These are phyloP conservation scores for Curvularia verruculosa DNA, from an alignment of 2,329 filamentous ascomycete genomes.

Conservation along the genomic window DNA sequence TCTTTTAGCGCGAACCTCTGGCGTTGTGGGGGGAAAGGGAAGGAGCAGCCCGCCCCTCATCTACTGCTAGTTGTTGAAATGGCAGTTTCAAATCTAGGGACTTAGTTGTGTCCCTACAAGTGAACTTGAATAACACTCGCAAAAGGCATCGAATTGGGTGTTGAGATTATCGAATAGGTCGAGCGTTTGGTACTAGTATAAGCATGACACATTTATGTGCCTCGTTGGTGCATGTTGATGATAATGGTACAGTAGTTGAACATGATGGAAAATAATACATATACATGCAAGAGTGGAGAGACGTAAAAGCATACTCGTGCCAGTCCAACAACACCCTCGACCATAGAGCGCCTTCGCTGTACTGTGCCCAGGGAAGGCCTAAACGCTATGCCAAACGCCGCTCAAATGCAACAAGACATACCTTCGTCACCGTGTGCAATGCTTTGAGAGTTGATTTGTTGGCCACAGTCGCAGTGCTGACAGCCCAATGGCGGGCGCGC, in stretches of 20 bases:
- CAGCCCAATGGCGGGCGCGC: neutral
- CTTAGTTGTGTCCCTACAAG: too few relatives aligned
- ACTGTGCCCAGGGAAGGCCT: slow-evolving; percentile 11
- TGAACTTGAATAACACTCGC: neutral
- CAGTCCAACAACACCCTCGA: slow-evolving; percentile 6
- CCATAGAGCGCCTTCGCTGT: slow-evolving; percentile 14
- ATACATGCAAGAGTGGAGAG: slow-evolving; percentile 27
- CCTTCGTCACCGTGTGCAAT: slow-evolving; percentile 1
- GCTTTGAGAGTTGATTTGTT: neutral
- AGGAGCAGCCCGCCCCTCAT: slow-evolving; percentile 1
- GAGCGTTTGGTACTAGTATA: neutral
- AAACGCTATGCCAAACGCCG: slow-evolving; percentile 36
- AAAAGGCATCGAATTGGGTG: neutral
- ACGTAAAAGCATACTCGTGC: slow-evolving; percentile 13
- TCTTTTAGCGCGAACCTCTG: slow-evolving; percentile 15
- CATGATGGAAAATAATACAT: slow-evolving; percentile 13
- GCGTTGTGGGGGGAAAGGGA: slow-evolving; percentile 13
- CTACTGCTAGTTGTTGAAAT: neutral
- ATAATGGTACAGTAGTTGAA: slow-evolving; percentile 28
- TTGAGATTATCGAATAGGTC: too few relatives aligned
- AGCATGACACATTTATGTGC: neutral
- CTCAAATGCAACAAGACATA: slow-evolving; percentile 24
- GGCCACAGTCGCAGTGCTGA: neutral
- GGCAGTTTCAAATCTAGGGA: neutral
- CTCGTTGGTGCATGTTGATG: neutral